Evolutionary conservation across 805 yeast genomes (phyloP), one percentile per base, ranked within the genome.

Genomic region (Pichia nakasei): DNA sequence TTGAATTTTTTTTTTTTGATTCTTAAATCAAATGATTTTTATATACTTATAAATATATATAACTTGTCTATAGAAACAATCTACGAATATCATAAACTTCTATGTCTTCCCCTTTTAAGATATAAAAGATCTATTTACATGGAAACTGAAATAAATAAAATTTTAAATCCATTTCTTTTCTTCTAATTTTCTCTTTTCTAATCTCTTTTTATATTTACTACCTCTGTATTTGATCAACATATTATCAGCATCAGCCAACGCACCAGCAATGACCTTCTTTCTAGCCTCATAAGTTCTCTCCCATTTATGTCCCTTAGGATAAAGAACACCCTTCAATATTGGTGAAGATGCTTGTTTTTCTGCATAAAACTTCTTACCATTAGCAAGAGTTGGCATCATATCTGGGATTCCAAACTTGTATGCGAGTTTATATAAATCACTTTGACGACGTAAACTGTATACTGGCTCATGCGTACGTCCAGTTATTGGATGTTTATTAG

Each of bases 371-470:
- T 71, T 75, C 71, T 82, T 82, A 52, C 58, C 54, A 51, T 74
- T 73, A 38, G 76, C 74, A 38, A 77, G 58, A 24, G 75, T 70
- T 22, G 97, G 97, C 60, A 89, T 67, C 47, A 86, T 67, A 48
- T 83, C 87, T 34, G 78, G 71, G 7, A 89, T 70, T n/a, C 96
- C 96, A 54, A 75, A 84, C 54, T 80, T 75, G 58, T 76, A 72
- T 2, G 96, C 96, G 57, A 83, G 64, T 64, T 89, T 89, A 71
- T 74, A 87, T 43, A 89, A 66, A 50, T 82, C 95, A 18, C 89
- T 78, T 56, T 85, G 88, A 55, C 91, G 76, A 66, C 96, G 76
- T 56, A 81, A 67, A 9, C 95, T 85, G 64, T 76, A 85, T 52
- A 78, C 72, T 22, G 97, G 85, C 47, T 78, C 77, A 55, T 85